Evolutionary conservation across 1,284 basidiomycete genomes (phyloP).

Genomic region (Rhodotorula sp.): DNA sequence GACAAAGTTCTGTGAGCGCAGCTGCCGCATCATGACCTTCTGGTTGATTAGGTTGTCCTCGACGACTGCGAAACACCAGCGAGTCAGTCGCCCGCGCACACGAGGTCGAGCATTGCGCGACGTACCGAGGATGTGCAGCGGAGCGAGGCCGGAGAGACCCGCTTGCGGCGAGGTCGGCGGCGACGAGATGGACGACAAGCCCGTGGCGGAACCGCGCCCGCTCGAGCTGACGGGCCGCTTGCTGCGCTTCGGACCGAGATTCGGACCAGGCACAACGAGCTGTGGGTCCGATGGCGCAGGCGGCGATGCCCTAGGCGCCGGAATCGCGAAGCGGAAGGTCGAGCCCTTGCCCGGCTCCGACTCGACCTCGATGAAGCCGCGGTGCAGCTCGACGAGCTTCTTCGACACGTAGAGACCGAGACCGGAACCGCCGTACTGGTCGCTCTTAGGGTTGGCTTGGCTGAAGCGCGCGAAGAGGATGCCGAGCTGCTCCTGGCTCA

Average conservation of each 20-base stretch:
- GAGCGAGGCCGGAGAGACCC: not conserved
- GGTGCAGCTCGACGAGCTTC: constrained; percentile 38
- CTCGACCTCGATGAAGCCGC: constrained; percentile 31
- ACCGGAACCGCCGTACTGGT: constrained; percentile 21
- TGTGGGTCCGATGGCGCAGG: not conserved
- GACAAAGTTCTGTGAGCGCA: constrained; percentile 48
- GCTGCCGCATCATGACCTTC: constrained; percentile 49
- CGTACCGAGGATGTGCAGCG: constrained; percentile 14
- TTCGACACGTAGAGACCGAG: constrained; percentile 37
- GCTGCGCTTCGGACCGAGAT: not conserved
- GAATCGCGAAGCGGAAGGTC: constrained; percentile 32
- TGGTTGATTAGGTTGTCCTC: constrained; percentile 53
- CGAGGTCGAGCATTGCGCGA: too few species aligned
- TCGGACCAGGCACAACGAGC: not conserved
- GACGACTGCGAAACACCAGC: constrained; percentile 11
- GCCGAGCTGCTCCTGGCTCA: constrained; percentile 38
- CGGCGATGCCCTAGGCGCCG: constrained; percentile 2
- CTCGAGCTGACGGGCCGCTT: constrained; percentile 1
- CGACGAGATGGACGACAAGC: not conserved
- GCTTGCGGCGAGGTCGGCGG: not conserved
- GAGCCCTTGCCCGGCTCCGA: constrained; percentile 18
- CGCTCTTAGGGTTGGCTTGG: constrained; percentile 39
- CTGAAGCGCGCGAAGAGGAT: constrained; percentile 37
- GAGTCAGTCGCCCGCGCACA: too few species aligned
- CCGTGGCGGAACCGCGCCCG: not conserved